Evolutionary conservation across 2,329 filamentous ascomycete genomes (phyloP).

Genomic region (Colletotrichum agaves): DNA sequence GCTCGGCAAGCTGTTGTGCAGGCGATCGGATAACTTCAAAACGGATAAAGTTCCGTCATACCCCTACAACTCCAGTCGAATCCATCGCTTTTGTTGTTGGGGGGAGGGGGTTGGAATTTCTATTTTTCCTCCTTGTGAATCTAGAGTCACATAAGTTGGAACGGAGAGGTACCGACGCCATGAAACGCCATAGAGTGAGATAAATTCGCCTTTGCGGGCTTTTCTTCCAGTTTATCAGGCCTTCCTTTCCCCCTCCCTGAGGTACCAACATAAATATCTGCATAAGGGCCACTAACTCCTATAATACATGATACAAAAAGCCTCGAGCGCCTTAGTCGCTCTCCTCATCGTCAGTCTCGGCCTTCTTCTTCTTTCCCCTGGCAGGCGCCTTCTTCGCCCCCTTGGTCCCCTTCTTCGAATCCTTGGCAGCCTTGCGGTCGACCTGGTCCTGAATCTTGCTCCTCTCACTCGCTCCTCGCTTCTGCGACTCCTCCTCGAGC

Average conservation of each 20-base stretch:
- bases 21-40: too few species aligned
- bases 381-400: slow-evolving; percentile 43
- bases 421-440: slow-evolving; percentile 76
- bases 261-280: background rate
- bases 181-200: too few species aligned
- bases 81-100: too few species aligned
- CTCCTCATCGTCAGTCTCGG: slow-evolving; percentile 46
- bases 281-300: background rate
- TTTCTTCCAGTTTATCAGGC: background rate
- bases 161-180: too few species aligned
- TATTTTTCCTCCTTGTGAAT: too few species aligned
- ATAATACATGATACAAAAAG: slow-evolving; percentile 33
- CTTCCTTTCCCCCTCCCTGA: background rate
- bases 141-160: too few species aligned
- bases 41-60: too few species aligned
- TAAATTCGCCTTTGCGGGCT: too few species aligned
- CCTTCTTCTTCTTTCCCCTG: slow-evolving; percentile 50
- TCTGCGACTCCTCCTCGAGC: slow-evolving; percentile 73
- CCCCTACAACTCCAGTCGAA: too few species aligned
- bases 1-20: too few species aligned
- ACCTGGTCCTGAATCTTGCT: slow-evolving; percentile 82
- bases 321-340: slow-evolving; percentile 42
- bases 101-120: too few species aligned
- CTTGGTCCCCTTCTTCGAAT: slow-evolving; percentile 57
- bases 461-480: slow-evolving; percentile 76